Base-by-base conservation (phyloP, 2,329 filamentous ascomycete genomes). In the Penicillium sp. region DNA sequence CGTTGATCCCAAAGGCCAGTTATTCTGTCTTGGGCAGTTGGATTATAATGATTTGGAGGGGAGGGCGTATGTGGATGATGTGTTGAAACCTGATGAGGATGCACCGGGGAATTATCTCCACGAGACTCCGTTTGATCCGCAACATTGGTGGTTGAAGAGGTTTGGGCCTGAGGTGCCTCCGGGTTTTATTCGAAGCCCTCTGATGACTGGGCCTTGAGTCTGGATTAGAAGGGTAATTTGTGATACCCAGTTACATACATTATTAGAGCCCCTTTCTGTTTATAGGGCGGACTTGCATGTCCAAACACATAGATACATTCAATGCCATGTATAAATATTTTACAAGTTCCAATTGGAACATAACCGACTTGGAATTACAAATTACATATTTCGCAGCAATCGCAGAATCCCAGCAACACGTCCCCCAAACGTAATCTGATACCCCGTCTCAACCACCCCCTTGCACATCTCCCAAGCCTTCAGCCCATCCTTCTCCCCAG, bases 401-500 rank as follows among this genome's bases (percentile, higher is more conserved):
- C 66, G 64, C 38, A 65, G 20, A 44, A 74, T 59, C 9, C 72
- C 73, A 38, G 51, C 62, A 23, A 68, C 55, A 50, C 72, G 66
- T 6, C 70, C 77, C 6, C 62, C 68, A 9, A 75, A 60, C 33
- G 69, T 74, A 40, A 70, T 61, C 47, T 71, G 72, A 53, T 75
- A 77, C 42, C 73, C 75, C n/a, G 71, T 72, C 58, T 74, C 73
- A 10, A 72, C 68, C 25, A 72, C 64, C 2, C 68, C 72, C 57
- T 74, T 74, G 46, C 70, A 72, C 67, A 75, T 67, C 48, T 78
- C 72, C 81, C 83, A 89, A n/a, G 81, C 83, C 44, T 76, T 74
- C 37, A 73, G 71, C 59, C 87, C 86, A 65, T 82, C 78, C 13
- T 72, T 66, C 44, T 74, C 73, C 41, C 77, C 74, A 51, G 84